Conservation (phyloP, 169 alveolate species). For the Ichthyophthirius multifiliis region DNA sequence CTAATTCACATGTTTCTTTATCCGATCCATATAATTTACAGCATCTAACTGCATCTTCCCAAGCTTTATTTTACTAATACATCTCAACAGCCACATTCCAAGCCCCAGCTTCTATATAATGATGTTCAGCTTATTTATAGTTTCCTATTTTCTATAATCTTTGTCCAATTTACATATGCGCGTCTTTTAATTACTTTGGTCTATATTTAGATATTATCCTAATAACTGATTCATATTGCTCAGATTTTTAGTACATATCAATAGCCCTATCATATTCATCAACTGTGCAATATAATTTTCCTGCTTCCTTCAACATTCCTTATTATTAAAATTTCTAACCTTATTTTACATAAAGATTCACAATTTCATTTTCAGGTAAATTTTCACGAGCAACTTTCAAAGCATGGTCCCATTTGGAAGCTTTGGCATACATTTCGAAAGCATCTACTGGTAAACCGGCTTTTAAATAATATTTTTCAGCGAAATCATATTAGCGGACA, state of each 20-base stretch:
- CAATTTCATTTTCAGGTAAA: slow-evolving; percentile 81
- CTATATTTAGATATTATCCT: slow-evolving; percentile 83
- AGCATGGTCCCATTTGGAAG: slow-evolving; percentile 89
- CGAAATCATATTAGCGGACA: slow-evolving; percentile 84
- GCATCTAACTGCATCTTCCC: slow-evolving; percentile 93
- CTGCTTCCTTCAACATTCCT: slow-evolving; percentile 86
- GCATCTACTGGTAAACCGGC: slow-evolving; percentile 89
- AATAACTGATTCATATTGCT: slow-evolving; percentile 85
- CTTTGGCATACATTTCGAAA: slow-evolving; percentile 86
- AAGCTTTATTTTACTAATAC: slow-evolving; percentile 85
- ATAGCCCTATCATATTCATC: slow-evolving; percentile 88
- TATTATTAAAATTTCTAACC: slow-evolving; percentile 85
- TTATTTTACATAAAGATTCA: slow-evolving; percentile 75
- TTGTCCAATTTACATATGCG: slow-evolving; percentile 88
- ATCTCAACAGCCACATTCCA: slow-evolving; percentile 92
- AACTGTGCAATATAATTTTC: slow-evolving; percentile 82
- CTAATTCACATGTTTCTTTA: slow-evolving; percentile 88
- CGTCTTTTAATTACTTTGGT: slow-evolving; percentile 84
- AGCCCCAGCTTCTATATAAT: slow-evolving; percentile 83
- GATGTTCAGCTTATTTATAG: slow-evolving; percentile 87
- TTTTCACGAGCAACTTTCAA: slow-evolving; percentile 80
- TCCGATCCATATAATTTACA: slow-evolving; percentile 91
- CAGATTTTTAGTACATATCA: slow-evolving; percentile 86
- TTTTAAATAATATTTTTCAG: slow-evolving; percentile 84
- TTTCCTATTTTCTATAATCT: slow-evolving; percentile 86